These are phyloP conservation scores for Posidonia oceanica DNA, from an alignment of 116 monocot species.

Conservation along the genomic window DNA sequence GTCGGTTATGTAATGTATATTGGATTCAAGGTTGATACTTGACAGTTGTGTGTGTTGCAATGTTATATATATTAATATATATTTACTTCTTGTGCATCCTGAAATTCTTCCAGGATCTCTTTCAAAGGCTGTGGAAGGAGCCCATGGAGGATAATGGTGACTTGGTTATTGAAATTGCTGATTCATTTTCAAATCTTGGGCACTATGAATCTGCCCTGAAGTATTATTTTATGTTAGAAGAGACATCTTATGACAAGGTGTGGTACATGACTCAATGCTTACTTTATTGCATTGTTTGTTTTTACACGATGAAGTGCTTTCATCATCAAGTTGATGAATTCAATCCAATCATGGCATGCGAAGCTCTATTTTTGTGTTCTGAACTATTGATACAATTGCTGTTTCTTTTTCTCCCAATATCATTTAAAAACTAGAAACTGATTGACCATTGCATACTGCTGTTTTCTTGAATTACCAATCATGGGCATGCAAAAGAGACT, in stretches of 20 bases:
- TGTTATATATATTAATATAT: background rate
- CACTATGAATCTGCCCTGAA: slow-evolving; percentile 54
- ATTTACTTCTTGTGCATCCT: background rate
- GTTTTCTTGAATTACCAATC: too few species aligned
- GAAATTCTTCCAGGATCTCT: slow-evolving; percentile 29
- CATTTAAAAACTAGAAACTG: too few species aligned
- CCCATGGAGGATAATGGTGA: slow-evolving; percentile 21
- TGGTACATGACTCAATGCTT: background rate
- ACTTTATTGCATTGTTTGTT: background rate
- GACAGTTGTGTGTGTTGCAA: background rate
- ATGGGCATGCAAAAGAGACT: too few species aligned
- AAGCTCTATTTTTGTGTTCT: too few species aligned
- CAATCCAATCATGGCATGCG: too few species aligned
- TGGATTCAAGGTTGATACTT: background rate
- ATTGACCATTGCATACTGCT: too few species aligned
- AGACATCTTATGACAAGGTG: slow-evolving; percentile 10
- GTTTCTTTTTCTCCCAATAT: too few species aligned
- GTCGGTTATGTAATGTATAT: too few species aligned
- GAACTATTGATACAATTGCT: too few species aligned
- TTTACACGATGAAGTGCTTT: background rate
- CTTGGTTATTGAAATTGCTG: slow-evolving; percentile 60
- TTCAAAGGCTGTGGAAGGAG: slow-evolving; percentile 33
- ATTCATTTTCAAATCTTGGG: slow-evolving; percentile 37
- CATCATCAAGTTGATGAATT: too few species aligned
- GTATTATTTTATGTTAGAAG: slow-evolving; percentile 51